Evolutionary conservation across 192 early-diverging fungal genomes (phyloP), one percentile per base, ranked within the genome.

Genomic region (Backusella tuberculispora): DNA sequence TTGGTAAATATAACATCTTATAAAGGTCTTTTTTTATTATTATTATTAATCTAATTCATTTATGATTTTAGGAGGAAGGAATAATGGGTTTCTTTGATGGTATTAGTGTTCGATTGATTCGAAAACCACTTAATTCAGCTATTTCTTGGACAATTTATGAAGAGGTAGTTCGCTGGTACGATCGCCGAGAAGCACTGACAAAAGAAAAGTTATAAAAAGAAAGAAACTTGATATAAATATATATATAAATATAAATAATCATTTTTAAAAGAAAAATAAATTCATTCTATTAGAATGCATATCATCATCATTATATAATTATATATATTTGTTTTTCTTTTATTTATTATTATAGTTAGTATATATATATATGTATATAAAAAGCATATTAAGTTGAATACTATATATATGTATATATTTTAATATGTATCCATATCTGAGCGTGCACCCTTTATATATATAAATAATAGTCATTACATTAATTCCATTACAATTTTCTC

Each of bases 61-160:
- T 41, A 73, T 41, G 17, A 8, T 66, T 66, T 68, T 70, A 71
- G 37, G 92, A 94, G 63, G 96, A 98, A 75, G 88, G 94, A 2
- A 43, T 91, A 3, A 64, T 83, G 6, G 92, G 95, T 1, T 95
- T 95, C 81, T 94, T 96, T 85, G 86, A 92, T 40, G 96, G 96
- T 7, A 90, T 95, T 29, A 84, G 89, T 2, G 91, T 96, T 66
- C 86, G 96, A 60, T 83, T 96, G 29, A 75, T 94, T 69, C 84
- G 95, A 68, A 98, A 98, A 80, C 87, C 92, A 21, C 78, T 95
- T 17, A 91, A 92, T 70, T 90, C 94, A 5, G 94, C 93, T 34
- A 94, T 98, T 65, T 90, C 93, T 10, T 98, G 95, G 91, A 95
- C 95, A 2, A 82, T 98, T n/a, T 98, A 97, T 74, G 96, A 98